Evolutionary conservation across 139 green algal species (phyloP), one percentile per base, ranked within the genome.

Genomic region (Chlamydomonas sp.): DNA sequence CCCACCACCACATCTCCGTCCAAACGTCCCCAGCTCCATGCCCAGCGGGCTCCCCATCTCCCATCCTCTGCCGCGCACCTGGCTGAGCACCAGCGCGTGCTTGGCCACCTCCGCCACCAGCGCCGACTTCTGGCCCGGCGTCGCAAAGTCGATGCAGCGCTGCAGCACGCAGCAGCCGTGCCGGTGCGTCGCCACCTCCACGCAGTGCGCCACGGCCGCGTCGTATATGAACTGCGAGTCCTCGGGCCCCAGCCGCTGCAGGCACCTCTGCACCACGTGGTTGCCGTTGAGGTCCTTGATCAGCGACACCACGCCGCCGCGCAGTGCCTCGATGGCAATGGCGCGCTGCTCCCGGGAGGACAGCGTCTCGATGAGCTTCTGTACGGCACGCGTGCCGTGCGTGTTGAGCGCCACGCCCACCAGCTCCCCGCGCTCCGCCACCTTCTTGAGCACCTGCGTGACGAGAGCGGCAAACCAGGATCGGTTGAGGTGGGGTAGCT

Each of bases 141-240:
- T 97, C 16, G 98, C 97, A 90, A 97, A 98, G 91, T 99, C 98
- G 81, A 99, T 97, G 95, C 98, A 99, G 89, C 98, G 96, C 94
- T 99, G 97, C 92, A 99, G 92, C 85, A 99, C 98, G 93, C 98
- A 99, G 94, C 98, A 99, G 76, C 98, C 98, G 91, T 99, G 98
- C 83, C 98, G 95, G 94, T 99, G 98, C 63, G 97, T 98, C 58
- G 97, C 96, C 78, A 99, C 97, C 91, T 99, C 96, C 71, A 98
- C 95, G 85, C 96, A 98, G 93, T 99, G 88, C 16, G 69, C 67
- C 5, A 82, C 57, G 9, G 96, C 97, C 5, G 98, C 96, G 85
- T 99, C 95, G 85, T 99, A 99, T 77, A 99, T 97, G 91, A 99
- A 99, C 94, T 99, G 97, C 62, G 84, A 92, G 90, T 97, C 94